Base-by-base conservation (phyloP, 2,329 filamentous ascomycete genomes). In the Fusarium continuum region DNA sequence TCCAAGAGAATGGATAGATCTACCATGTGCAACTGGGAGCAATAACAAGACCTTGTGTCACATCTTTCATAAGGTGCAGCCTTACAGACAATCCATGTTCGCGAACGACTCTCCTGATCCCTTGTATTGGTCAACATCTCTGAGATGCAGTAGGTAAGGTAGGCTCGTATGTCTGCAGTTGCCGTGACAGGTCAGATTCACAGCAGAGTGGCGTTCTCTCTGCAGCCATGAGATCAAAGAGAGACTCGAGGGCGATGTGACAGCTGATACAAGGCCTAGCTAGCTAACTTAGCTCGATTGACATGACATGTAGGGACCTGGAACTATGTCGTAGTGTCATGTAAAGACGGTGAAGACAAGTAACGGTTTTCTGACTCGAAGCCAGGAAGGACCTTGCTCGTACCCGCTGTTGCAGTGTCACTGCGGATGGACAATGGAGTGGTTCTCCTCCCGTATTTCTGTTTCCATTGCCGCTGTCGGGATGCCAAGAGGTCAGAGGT, bases 1-100 rank as follows among this genome's bases (percentile, higher is more conserved):
- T 62, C 51, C 65, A 56, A 39, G 59, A 69, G 67, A 44, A 69
- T 70, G 67, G 65, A 65, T 68, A 67, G 67, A 70, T 69, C 62
- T 62, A 54, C 68, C 65, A 70, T 69, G 60, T 65, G 56, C 61
- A 61, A 46, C 65, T 67, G 55, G 67, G 67, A 56, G 55, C 17
- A 41, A n/a, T n/a, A 25, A 52, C 44, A 55, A 40, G 55, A 61
- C 63, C 67, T 59, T 69, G 63, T 67, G 63, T 69, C 63, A 40
- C 65, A 70, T 70, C 67, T 51, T 36, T 53, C 52, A 65, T 55
- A 49, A 59, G 45, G 28, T 53, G 44, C 55, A 67, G 68, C 67
- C 63, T 67, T 70, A 63, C 53, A 55, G 67, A 43, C 36, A 57
- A 70, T 64, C 67, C 53, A 59, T 55, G 64, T 54, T 43, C 32